phyloP scores from a whole-genome alignment of 2,329 filamentous ascomycete species.

The Chaetomium sp. region DNA sequence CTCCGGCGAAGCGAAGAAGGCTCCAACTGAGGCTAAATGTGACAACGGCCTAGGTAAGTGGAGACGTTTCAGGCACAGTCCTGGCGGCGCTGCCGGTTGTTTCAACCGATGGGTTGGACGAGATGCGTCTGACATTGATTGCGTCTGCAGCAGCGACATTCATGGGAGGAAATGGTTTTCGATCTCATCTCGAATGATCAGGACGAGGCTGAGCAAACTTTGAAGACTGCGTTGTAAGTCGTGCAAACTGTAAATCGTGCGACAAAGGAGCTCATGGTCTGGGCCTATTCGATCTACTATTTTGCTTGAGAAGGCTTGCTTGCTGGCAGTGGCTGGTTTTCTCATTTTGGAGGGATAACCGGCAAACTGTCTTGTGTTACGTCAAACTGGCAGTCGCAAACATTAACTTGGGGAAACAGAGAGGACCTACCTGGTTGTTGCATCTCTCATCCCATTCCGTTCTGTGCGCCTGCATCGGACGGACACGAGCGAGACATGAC shows the following conservation, averaged over 20 bases:
- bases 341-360: neutral
- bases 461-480: neutral
- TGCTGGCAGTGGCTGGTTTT: neutral
- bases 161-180: neutral
- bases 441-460: neutral
- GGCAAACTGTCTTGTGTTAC: neutral
- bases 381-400: neutral
- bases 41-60: constrained; percentile 12
- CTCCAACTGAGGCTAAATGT: constrained; percentile 17
- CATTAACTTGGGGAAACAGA: neutral
- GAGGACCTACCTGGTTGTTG: neutral
- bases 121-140: constrained; percentile 19
- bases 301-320: constrained; percentile 2
- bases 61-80: constrained; percentile 23
- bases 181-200: neutral
- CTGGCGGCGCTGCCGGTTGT: constrained; percentile 9
- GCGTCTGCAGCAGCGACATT: neutral
- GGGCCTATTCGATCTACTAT: neutral
- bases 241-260: constrained; percentile 10
- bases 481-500: constrained; percentile 7
- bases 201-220: constrained; percentile 6
- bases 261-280: neutral
- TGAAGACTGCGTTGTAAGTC: neutral
- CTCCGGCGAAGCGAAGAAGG: constrained; percentile 1
- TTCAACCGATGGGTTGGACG: constrained; percentile 21